Conservation (phyloP, 192 early-diverging fungal genomes). For the Geosiphon pyriformis region DNA sequence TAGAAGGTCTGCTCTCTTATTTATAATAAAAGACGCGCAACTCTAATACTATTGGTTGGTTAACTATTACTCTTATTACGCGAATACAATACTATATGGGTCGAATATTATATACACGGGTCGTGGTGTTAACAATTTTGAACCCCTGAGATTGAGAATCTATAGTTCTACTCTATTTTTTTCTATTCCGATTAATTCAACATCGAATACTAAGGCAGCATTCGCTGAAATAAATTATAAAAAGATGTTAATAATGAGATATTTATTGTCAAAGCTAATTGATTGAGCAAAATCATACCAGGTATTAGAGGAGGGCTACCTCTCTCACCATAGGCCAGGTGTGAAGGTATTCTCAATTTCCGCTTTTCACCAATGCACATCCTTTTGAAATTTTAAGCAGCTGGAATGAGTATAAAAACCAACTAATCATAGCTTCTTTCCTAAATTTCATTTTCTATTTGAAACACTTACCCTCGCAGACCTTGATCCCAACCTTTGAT, state of each 20-base stretch:
- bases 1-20: too few relatives aligned
- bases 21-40: too few relatives aligned
- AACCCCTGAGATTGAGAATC: too few relatives aligned
- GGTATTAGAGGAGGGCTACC: constrained; percentile 39
- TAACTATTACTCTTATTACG: too few relatives aligned
- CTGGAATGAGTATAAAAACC: background rate
- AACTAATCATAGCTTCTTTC: background rate
- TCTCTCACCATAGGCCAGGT: constrained; percentile 51
- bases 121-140: too few relatives aligned
- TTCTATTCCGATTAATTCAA: constrained; percentile 60
- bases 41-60: too few relatives aligned
- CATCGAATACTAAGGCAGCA: constrained; percentile 74
- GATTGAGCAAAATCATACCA: constrained; percentile 20
- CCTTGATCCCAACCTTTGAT: constrained; percentile 67
- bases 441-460: background rate
- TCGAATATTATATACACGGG: too few relatives aligned
- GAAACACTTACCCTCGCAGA: constrained; percentile 37
- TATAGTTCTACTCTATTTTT: constrained; percentile 20
- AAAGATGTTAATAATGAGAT: constrained; percentile 1
- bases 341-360: constrained; percentile 64
- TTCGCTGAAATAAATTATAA: constrained; percentile 2
- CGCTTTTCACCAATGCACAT: constrained; percentile 84
- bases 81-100: too few relatives aligned
- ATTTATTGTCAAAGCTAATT: background rate
- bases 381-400: constrained; percentile 5